phyloP scores from a whole-genome alignment of 2,329 filamentous ascomycete species.

The Penicillium aurantiogriseum region DNA sequence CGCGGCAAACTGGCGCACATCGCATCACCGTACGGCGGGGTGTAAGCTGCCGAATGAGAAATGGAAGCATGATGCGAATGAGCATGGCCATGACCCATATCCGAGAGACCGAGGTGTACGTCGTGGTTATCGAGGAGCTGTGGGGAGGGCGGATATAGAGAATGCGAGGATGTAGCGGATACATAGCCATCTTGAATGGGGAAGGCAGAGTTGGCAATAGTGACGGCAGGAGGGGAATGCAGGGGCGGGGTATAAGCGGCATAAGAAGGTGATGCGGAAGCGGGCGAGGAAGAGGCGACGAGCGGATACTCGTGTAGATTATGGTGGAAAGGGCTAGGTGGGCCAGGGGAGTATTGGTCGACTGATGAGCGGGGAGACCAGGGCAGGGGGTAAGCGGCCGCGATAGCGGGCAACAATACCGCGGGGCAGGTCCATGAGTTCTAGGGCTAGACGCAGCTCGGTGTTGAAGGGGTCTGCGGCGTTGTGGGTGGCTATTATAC shows the following conservation, averaged over 20 bases:
- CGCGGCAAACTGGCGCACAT: constrained; percentile 32
- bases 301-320: constrained; percentile 33
- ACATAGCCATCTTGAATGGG: constrained; percentile 34
- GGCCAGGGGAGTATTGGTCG: constrained; percentile 38
- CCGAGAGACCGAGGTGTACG: constrained; percentile 28
- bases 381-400: constrained; percentile 66
- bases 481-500: constrained; percentile 68
- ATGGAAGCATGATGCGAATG: constrained; percentile 26
- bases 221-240: constrained; percentile 41
- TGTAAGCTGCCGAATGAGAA: constrained; percentile 39
- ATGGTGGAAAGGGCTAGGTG: constrained; percentile 36
- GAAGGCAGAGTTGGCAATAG: constrained; percentile 40
- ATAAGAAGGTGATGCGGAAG: constrained; percentile 39
- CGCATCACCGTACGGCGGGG: constrained; percentile 37
- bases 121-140: constrained; percentile 38
- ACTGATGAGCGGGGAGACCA: constrained; percentile 50
- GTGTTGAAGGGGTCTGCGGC: constrained; percentile 57
- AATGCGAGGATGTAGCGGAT: constrained; percentile 36
- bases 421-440: constrained; percentile 70
- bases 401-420: constrained; percentile 69
- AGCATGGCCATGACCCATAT: constrained; percentile 23
- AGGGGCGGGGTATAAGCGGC: constrained; percentile 43
- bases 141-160: constrained; percentile 38
- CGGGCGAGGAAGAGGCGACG: constrained; percentile 39
- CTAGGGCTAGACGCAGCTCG: constrained; percentile 61